Evolutionary conservation across 2,329 filamentous ascomycete genomes (phyloP).

Genomic region (Aspergillus pseudoviridinutans): DNA sequence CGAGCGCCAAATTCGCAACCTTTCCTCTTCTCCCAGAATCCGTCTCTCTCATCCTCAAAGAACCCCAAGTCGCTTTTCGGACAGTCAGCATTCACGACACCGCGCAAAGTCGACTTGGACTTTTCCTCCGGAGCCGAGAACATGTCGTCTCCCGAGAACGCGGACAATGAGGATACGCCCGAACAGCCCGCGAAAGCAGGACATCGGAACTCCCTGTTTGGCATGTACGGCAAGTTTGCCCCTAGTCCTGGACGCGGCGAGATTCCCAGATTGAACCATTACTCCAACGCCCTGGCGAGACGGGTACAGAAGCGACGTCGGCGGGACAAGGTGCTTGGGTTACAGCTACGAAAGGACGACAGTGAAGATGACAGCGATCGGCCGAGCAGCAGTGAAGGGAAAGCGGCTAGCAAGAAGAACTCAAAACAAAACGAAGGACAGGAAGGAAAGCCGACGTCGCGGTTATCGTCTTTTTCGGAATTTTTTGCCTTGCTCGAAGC

Average conservation of each 20-base stretch:
- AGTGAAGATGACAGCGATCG: constrained; percentile 42
- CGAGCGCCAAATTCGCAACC: constrained; percentile 49
- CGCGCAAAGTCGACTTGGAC: constrained; percentile 45
- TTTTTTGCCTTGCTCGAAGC: constrained; percentile 61
- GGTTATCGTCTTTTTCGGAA: constrained; percentile 40
- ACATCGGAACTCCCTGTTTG: constrained; percentile 39
- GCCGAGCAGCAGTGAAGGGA: constrained; percentile 34
- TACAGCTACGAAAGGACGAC: constrained; percentile 34
- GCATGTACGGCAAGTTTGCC: constrained; percentile 42
- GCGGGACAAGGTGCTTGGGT: constrained; percentile 45
- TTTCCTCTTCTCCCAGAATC: constrained; percentile 46
- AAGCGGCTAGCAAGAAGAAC: constrained; percentile 26
- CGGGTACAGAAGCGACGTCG: constrained; percentile 49
- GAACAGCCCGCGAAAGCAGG: constrained; percentile 33
- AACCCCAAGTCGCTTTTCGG: constrained; percentile 34
- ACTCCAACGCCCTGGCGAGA: constrained; percentile 43
- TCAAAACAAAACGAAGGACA: constrained; percentile 14
- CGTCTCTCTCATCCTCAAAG: constrained; percentile 25
- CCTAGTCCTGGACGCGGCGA: constrained; percentile 61
- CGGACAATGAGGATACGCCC: constrained; percentile 48
- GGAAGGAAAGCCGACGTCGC: constrained; percentile 23
- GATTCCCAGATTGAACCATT: constrained; percentile 50
- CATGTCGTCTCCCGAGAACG: constrained; percentile 42
- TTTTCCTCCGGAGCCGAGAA: constrained; percentile 48
- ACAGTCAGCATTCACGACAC: constrained; percentile 46